Conservation (phyloP, 1,284 basidiomycete species). For the Sparassis latifolia region DNA sequence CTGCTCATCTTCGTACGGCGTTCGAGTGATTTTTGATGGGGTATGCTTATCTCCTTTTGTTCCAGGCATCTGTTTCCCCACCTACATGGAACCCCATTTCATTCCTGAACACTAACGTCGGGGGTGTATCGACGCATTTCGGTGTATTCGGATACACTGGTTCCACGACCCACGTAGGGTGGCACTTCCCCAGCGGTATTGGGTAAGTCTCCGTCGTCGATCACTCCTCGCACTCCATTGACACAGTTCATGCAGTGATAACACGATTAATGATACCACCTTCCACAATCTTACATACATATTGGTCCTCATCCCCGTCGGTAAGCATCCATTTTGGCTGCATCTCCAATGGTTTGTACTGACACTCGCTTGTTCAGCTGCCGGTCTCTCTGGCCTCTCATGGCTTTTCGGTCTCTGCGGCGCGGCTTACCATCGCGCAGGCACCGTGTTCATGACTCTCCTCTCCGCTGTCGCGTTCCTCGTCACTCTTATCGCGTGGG, state of each 20-base stretch:
- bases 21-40: neutral
- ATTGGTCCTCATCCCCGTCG: constrained; percentile 75
- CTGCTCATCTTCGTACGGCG: constrained; percentile 57
- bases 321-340: constrained; percentile 25
- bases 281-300: constrained; percentile 66
- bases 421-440: constrained; percentile 52
- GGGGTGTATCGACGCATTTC: constrained; percentile 39
- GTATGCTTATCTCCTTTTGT: neutral
- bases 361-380: constrained; percentile 47
- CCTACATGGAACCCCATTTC: constrained; percentile 69
- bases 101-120: constrained; percentile 53
- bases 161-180: constrained; percentile 47
- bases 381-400: constrained; percentile 65
- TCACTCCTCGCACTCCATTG: constrained; percentile 1
- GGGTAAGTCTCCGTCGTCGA: constrained; percentile 24
- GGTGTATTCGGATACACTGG: constrained; percentile 77
- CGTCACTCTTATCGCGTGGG: constrained; percentile 59
- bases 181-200: constrained; percentile 39
- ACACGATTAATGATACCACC: constrained; percentile 39
- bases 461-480: constrained; percentile 57
- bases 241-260: constrained; percentile 20
- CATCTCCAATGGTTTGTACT: constrained; percentile 38
- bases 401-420: constrained; percentile 69
- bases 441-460: constrained; percentile 73
- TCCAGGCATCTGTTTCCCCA: constrained; percentile 55